Percentiles rank a stretch among this genome's conserved stretches.
phyloP scores from a whole-genome alignment of 805 yeast genomes.

The Zygoascus ofunaensis region DNA sequence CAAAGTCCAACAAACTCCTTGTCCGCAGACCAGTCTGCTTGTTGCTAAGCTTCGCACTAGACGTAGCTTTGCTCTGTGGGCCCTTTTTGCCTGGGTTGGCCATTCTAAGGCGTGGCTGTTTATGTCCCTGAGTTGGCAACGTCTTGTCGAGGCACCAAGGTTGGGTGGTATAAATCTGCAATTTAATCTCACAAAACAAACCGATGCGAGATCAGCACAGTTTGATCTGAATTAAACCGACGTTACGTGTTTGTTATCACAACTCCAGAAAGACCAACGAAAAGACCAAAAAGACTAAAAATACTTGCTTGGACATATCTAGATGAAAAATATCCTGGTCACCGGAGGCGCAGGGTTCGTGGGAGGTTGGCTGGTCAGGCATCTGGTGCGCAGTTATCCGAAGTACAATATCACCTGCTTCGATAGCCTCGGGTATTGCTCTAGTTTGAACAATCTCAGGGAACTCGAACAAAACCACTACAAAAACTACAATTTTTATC shows the following conservation, averaged over 20 bases:
- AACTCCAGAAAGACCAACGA: too few relatives aligned
- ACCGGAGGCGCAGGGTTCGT: conserved; percentile 55
- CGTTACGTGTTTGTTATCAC: too few relatives aligned
- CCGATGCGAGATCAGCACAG: too few relatives aligned
- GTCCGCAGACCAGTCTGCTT: too few relatives aligned
- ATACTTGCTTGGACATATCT: too few relatives aligned
- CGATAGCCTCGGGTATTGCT: conserved; percentile 41
- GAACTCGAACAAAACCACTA: conserved; percentile 24
- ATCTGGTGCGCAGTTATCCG: conserved; percentile 26
- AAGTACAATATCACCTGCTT: conserved; percentile 34
- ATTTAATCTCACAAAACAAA: too few relatives aligned
- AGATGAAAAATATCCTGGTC: conserved; percentile 30
- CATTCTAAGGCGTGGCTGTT: too few relatives aligned
- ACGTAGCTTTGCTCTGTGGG: not conserved
- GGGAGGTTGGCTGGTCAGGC: conserved; percentile 40
- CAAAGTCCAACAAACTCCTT: not conserved
- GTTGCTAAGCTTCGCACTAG: not conserved
- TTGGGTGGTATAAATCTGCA: too few relatives aligned
- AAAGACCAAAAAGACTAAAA: too few relatives aligned
- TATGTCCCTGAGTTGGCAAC: too few relatives aligned
- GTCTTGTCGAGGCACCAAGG: too few relatives aligned
- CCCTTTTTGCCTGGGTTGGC: not conserved
- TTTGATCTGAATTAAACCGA: too few relatives aligned
- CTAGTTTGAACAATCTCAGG: conserved; percentile 27
- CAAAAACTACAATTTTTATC: conserved; percentile 22